Conservation (phyloP, 1,284 basidiomycete genomes). For the Marasmius tenuissimus region DNA sequence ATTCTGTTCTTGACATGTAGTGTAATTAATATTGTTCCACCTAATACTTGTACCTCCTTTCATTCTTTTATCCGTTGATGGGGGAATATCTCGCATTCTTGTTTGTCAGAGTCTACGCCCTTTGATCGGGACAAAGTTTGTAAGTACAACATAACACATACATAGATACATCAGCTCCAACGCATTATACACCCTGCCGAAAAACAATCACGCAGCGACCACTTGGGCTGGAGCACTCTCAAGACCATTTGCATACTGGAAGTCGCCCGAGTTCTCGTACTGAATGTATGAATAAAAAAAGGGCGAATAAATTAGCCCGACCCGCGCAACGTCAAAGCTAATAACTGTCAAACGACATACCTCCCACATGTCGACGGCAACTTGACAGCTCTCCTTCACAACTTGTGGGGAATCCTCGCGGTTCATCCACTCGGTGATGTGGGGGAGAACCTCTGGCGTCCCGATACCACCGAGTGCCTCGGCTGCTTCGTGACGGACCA, state of each 20-base stretch:
- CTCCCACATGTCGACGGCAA: constrained; percentile 98
- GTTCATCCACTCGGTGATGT: constrained; percentile 85
- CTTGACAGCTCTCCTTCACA: constrained; percentile 94
- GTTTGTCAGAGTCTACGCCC: too few relatives aligned
- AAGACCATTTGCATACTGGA: constrained; percentile 71
- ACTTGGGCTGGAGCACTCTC: constrained; percentile 9
- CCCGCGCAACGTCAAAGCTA: neutral
- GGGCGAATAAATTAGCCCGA: too few relatives aligned
- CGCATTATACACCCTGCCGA: neutral
- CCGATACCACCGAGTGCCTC: constrained; percentile 97
- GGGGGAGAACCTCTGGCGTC: constrained; percentile 86
- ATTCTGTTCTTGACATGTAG: too few relatives aligned
- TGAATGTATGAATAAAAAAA: constrained; percentile 26
- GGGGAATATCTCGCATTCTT: too few relatives aligned
- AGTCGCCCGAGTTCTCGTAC: constrained; percentile 90
- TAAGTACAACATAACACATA: too few relatives aligned
- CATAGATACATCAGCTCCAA: too few relatives aligned
- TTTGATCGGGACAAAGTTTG: too few relatives aligned
- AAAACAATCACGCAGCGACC: neutral
- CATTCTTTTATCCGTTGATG: too few relatives aligned
- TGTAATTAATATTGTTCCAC: too few relatives aligned
- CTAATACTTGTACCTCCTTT: too few relatives aligned
- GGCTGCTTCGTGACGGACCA: constrained; percentile 99
- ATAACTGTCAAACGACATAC: constrained; percentile 37
- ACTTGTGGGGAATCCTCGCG: constrained; percentile 82